Evolutionary conservation across 1,284 basidiomycete genomes (phyloP).

Genomic region (Trichosporon sp.): DNA sequence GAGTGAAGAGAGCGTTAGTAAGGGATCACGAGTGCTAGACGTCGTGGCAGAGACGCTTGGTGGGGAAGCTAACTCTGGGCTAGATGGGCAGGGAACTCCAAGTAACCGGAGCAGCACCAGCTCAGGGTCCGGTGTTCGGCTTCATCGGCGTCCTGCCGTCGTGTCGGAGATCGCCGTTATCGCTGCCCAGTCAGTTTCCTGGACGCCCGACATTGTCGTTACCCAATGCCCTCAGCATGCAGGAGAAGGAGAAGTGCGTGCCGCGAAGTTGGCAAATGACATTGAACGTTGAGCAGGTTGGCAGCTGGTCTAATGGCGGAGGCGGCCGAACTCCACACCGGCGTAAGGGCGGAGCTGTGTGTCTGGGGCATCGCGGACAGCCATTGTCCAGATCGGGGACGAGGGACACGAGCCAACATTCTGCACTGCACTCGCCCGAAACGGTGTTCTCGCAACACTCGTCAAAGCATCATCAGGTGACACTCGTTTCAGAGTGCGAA

Average conservation of each 20-base stretch:
- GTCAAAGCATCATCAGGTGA: background rate
- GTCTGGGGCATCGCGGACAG: background rate
- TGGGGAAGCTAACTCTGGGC: background rate
- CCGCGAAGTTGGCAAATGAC: no score
- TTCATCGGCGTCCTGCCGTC: background rate
- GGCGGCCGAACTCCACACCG: no score
- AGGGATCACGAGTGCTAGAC: background rate
- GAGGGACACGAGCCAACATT: background rate
- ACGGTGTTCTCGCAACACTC: background rate
- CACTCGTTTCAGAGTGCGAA: no score
- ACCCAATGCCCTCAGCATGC: no score
- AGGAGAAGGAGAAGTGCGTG: no score
- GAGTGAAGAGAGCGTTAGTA: background rate
- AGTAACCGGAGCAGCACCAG: background rate
- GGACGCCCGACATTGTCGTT: no score
- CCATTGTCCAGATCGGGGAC: background rate
- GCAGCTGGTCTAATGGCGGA: no score
- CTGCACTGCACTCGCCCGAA: background rate
- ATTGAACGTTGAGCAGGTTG: no score
- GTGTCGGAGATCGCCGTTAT: constrained; percentile 2
- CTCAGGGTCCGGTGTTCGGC: background rate
- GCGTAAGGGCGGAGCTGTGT: background rate
- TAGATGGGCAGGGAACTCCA: background rate
- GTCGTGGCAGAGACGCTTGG: background rate
- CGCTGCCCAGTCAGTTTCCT: background rate